Conservation (phyloP, 352 stramenopile genomes). For the Phytopythium ostracodes region DNA sequence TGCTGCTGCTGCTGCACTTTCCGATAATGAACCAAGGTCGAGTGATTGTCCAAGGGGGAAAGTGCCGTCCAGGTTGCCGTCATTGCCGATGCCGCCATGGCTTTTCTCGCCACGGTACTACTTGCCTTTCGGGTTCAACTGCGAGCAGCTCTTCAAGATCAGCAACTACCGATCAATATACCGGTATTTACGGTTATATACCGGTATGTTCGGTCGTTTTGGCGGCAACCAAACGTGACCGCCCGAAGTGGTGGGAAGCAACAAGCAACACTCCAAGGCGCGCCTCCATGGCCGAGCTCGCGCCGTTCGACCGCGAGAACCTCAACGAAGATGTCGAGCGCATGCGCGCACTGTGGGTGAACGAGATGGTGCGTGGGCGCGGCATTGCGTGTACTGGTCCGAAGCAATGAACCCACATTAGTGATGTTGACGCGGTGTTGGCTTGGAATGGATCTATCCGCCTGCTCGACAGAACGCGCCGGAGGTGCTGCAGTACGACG, state of each 20-base stretch:
- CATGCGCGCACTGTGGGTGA: slow-evolving; percentile 74
- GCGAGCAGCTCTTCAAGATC: slow-evolving; percentile 5
- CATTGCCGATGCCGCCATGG: neutral
- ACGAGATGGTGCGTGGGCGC: slow-evolving; percentile 58
- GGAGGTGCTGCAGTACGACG: slow-evolving; percentile 68
- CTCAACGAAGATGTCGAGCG: slow-evolving; percentile 78
- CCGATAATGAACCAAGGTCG: neutral
- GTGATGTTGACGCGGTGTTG: neutral
- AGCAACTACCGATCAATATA: neutral
- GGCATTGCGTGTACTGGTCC: neutral
- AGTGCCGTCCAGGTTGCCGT: neutral
- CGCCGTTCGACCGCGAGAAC: slow-evolving; percentile 54
- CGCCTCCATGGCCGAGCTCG: neutral
- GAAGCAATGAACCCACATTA: neutral
- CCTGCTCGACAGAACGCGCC: slow-evolving; percentile 55
- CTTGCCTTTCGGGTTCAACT: neutral
- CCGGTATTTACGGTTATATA: neutral
- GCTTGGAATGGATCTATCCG: neutral
- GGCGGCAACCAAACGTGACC: neutral
- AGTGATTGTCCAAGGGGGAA: neutral
- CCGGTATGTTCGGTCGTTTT: neutral
- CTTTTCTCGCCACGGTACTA: slow-evolving; percentile 6
- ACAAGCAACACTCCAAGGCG: neutral
- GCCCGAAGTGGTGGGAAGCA: too few species aligned
- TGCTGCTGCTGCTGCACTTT: neutral